A percentile compares a stretch with the other conserved stretches of the same genome.
Conservation (phyloP, 495 filamentous ascomycete genomes). For the Podospora pseudoanserina region DNA sequence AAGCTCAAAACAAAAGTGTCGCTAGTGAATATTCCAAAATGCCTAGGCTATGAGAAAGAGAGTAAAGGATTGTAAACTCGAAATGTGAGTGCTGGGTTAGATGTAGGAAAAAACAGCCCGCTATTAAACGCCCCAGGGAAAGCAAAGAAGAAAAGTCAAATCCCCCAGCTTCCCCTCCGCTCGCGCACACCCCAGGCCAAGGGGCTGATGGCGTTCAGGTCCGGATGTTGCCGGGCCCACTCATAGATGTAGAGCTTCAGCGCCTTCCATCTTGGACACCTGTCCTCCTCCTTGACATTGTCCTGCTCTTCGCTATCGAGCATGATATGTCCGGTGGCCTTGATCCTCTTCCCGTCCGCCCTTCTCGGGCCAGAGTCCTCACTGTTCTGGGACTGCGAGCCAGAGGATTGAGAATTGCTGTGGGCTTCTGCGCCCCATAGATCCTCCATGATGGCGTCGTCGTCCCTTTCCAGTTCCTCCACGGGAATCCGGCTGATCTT, state of each 20-base stretch:
- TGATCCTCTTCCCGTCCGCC: conserved; percentile 20
- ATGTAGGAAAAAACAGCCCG: not conserved
- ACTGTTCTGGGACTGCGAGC: conserved; percentile 13
- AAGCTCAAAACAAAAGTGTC: not conserved
- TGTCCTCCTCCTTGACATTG: conserved; percentile 36
- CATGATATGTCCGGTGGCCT: conserved; percentile 35
- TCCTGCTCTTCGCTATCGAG: conserved; percentile 37
- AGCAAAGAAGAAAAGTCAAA: conserved; percentile 37
- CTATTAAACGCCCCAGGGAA: conserved; percentile 6
- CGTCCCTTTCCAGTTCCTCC: conserved; percentile 66
- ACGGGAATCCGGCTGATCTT: conserved; percentile 67
- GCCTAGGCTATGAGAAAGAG: not conserved
- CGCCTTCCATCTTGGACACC: conserved; percentile 70
- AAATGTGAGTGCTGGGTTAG: not conserved
- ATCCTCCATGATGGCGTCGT: conserved; percentile 59
- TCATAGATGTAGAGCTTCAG: conserved; percentile 76
- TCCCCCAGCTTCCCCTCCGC: conserved; percentile 79
- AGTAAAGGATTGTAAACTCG: not conserved
- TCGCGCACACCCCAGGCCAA: conserved; percentile 69
- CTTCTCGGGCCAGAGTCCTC: conserved; percentile 9
- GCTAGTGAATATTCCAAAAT: not conserved
- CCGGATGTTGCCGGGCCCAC: conserved; percentile 77
- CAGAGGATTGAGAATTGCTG: conserved; percentile 22
- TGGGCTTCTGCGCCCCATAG: conserved; percentile 45
- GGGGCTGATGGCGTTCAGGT: conserved; percentile 52